Evolutionary conservation across 495 filamentous ascomycete species (phyloP).

Genomic region (Hypoxylon fuscum): DNA sequence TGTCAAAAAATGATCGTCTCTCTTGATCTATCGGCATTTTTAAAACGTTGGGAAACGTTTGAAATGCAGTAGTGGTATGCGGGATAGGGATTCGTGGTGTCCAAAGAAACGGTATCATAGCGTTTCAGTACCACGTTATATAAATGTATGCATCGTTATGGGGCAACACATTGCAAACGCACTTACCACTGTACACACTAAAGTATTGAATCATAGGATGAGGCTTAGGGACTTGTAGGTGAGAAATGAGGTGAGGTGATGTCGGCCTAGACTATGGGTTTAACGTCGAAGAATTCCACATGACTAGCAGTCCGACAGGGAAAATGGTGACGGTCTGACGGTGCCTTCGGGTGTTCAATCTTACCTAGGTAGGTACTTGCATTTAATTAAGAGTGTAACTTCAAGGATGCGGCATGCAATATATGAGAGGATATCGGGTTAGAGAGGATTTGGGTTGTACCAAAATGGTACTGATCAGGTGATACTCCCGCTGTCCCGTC

Average conservation of each 20-base stretch:
- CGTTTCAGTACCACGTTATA: too few relatives aligned
- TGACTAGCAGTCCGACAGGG: constrained; percentile 18
- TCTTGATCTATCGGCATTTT: constrained; percentile 27
- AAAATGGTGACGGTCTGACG: background rate
- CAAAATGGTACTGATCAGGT: constrained; percentile 12
- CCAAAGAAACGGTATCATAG: too few relatives aligned
- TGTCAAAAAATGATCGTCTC: constrained; percentile 12
- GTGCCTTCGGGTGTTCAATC: background rate
- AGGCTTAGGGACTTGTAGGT: background rate
- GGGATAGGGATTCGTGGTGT: too few relatives aligned
- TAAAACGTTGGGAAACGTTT: background rate
- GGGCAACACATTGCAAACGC: too few relatives aligned
- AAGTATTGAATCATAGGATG: too few relatives aligned
- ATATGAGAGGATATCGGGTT: background rate
- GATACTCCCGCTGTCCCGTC: constrained; percentile 31
- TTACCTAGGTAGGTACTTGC: constrained; percentile 1
- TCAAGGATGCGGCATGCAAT: background rate
- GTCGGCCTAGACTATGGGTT: background rate
- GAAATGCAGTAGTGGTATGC: background rate
- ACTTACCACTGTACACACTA: too few relatives aligned
- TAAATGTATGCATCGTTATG: too few relatives aligned
- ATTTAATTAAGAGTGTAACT: background rate
- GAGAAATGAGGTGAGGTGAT: background rate
- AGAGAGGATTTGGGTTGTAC: too few relatives aligned
- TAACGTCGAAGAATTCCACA: constrained; percentile 30